Evolutionary conservation across 176 grass and related monocot species (phyloP), one percentile per base, ranked within the genome.

Genomic region (Tillandsia fasciculata): DNA sequence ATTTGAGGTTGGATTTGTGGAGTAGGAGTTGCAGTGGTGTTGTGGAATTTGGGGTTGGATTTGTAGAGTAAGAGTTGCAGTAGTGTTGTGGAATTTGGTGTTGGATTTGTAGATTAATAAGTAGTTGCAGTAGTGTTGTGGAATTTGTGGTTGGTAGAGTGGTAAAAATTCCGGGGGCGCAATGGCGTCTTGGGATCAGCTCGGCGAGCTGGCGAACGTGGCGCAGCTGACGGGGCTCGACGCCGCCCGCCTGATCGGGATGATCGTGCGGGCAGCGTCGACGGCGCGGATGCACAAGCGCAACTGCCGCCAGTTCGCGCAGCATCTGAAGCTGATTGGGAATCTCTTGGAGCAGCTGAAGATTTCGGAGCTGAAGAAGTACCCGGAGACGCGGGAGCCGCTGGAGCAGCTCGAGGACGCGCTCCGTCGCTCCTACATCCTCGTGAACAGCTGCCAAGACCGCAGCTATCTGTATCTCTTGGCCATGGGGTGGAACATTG

Each of bases 381-480:
- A 90, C 80, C 93, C 93, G 28, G 93, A 96, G 83, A 96, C 93
- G 29, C 53, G 89, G n/a, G 93, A 91, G 86, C 88, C 93, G 53
- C 72, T 96, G 69, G 88, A 96, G 76, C 86, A 85, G 49, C 89
- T 96, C 8, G 93, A 90, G 83, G 89, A 92, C 72, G 86, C 86
- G 14, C 86, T 96, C 27, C 72, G 89, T 0, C 63, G 83, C 0
- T 82, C 72, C 0, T 92, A 84, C 67, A 64, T 96, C 26, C 84
- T 96, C 49, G 83, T 92, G 56, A 71, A 78, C 69, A 85, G 79
- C 9, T 99, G 94, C 80, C 86, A 92, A 74, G 82, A 93, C 54
- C 80, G 85, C 0, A 90, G 89, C 77, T 99, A 84, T 77, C 78
- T 90, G 70, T 93, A 99, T 71, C 86, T 93, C 73, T 70, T 99